These are phyloP conservation scores for Neurospora sp. DNA, from an alignment of 2,329 filamentous ascomycete genomes.

Conservation along the genomic window DNA sequence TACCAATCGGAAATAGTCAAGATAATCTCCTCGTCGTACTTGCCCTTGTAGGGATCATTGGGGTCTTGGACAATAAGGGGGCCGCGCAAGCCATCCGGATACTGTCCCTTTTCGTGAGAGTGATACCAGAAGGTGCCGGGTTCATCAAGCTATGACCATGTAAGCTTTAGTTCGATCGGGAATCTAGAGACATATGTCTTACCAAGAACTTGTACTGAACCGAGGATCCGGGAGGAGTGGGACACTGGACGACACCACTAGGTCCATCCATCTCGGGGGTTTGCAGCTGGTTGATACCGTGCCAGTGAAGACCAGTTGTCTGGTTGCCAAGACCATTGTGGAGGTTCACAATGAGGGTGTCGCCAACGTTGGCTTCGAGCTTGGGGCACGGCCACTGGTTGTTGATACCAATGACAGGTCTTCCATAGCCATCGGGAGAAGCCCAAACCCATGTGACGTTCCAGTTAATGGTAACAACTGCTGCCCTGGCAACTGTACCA, in stretches of 20 bases:
- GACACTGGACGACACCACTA: conserved; percentile 42
- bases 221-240: conserved; percentile 38
- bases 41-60: conserved; percentile 37
- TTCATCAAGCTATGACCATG: conserved; percentile 9
- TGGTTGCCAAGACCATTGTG: conserved; percentile 42
- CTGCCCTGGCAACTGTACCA: conserved; percentile 19
- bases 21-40: conserved; percentile 49
- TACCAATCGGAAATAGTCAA: conserved; percentile 40
- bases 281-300: conserved; percentile 46
- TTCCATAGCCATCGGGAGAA: conserved; percentile 26
- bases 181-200: conserved; percentile 12
- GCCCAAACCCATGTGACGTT: conserved; percentile 30
- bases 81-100: conserved; percentile 57
- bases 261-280: conserved; percentile 51
- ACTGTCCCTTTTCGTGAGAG: conserved; percentile 54
- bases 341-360: conserved; percentile 38
- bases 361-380: conserved; percentile 41
- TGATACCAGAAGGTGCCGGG: conserved; percentile 32
- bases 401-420: conserved; percentile 44
- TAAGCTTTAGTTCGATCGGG: background rate
- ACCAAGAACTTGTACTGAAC: conserved; percentile 44
- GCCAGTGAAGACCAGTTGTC: conserved; percentile 44
- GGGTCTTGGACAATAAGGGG: conserved; percentile 51
- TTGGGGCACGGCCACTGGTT: conserved; percentile 49
- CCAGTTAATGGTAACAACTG: conserved; percentile 28